These are phyloP conservation scores for Penicillium ochrochloron DNA, from an alignment of 495 filamentous ascomycete species.

Conservation along the genomic window DNA sequence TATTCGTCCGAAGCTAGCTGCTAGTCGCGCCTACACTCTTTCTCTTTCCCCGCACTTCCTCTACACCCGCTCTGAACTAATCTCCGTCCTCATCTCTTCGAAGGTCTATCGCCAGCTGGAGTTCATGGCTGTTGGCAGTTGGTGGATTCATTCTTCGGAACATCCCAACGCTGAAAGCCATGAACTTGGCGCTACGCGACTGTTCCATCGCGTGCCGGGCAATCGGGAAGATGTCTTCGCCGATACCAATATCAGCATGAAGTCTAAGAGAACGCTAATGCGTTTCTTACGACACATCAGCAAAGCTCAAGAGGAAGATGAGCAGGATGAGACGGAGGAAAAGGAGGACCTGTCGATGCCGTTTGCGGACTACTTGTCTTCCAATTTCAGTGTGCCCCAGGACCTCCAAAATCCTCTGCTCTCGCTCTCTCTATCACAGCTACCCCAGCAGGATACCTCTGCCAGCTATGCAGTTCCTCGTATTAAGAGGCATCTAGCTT, in stretches of 20 bases:
- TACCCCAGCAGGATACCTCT: slow-evolving; percentile 57
- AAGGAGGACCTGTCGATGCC: slow-evolving; percentile 46
- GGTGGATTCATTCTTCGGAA: slow-evolving; percentile 69
- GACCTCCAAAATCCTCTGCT: slow-evolving; percentile 72
- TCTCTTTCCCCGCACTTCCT: slow-evolving; percentile 86
- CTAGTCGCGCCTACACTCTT: slow-evolving; percentile 79
- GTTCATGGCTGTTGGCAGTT: slow-evolving; percentile 92
- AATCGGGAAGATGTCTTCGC: slow-evolving; percentile 87
- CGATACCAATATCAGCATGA: slow-evolving; percentile 69
- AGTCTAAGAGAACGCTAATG: slow-evolving; percentile 82
- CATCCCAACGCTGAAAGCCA: slow-evolving; percentile 14
- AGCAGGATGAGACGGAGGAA: slow-evolving; percentile 21
- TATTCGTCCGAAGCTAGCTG: slow-evolving; percentile 50
- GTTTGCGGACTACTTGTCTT: slow-evolving; percentile 66
- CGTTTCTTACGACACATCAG: slow-evolving; percentile 76
- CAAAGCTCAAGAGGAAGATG: slow-evolving; percentile 38
- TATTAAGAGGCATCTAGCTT: slow-evolving; percentile 81
- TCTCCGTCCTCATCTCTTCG: slow-evolving; percentile 81
- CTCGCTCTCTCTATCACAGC: slow-evolving; percentile 77
- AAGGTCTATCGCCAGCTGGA: slow-evolving; percentile 87
- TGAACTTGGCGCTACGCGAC: slow-evolving; percentile 20
- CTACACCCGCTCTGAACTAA: slow-evolving; percentile 77
- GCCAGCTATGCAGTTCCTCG: slow-evolving; percentile 67
- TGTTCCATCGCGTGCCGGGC: slow-evolving; percentile 70
- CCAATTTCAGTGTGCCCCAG: slow-evolving; percentile 73